Percentiles rank a stretch among this genome's conserved stretches.
These are phyloP conservation scores for Fonsecaea pugnacius DNA, from an alignment of 2,329 filamentous ascomycete species.

Conservation along the genomic window DNA sequence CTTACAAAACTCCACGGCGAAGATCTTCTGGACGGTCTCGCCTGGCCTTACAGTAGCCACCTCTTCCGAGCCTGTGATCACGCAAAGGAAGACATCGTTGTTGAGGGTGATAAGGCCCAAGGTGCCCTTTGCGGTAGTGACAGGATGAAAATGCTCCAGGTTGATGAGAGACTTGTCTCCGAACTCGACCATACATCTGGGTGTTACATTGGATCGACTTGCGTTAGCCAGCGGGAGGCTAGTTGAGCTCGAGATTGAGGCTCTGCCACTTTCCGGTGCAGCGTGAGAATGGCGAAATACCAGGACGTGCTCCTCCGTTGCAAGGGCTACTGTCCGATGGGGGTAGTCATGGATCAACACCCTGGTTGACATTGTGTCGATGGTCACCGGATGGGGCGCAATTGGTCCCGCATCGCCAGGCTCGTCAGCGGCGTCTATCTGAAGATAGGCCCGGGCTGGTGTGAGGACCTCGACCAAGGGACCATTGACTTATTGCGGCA, in stretches of 20 bases:
- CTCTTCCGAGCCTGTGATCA: slow-evolving; percentile 77
- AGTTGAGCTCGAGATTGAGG: slow-evolving; percentile 47
- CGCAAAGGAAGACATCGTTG: slow-evolving; percentile 85
- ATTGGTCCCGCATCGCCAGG: slow-evolving; percentile 18
- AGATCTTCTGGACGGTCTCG: slow-evolving; percentile 86
- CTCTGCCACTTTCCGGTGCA: slow-evolving; percentile 57
- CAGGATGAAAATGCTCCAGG: slow-evolving; percentile 73
- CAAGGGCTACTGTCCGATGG: slow-evolving; percentile 83
- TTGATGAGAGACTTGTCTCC: slow-evolving; percentile 66
- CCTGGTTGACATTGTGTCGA: slow-evolving; percentile 64
- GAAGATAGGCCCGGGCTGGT: not conserved
- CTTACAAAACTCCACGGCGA: slow-evolving; percentile 77
- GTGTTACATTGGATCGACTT: slow-evolving; percentile 39
- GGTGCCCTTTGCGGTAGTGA: slow-evolving; percentile 82
- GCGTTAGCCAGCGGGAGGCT: slow-evolving; percentile 36
- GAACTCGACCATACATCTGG: slow-evolving; percentile 88
- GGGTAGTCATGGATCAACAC: slow-evolving; percentile 85
- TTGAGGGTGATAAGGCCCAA: slow-evolving; percentile 83
- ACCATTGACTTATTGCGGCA: slow-evolving; percentile 12
- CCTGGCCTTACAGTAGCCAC: slow-evolving; percentile 83
- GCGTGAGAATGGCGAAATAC: slow-evolving; percentile 77
- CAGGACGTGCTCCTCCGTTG: slow-evolving; percentile 76
- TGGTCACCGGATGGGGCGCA: slow-evolving; percentile 18
- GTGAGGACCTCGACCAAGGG: not conserved
- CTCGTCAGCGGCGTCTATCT: slow-evolving; percentile 6